Evolutionary conservation across 164 flowering plant species (phyloP).

Genomic region (Litsea cubeba): DNA sequence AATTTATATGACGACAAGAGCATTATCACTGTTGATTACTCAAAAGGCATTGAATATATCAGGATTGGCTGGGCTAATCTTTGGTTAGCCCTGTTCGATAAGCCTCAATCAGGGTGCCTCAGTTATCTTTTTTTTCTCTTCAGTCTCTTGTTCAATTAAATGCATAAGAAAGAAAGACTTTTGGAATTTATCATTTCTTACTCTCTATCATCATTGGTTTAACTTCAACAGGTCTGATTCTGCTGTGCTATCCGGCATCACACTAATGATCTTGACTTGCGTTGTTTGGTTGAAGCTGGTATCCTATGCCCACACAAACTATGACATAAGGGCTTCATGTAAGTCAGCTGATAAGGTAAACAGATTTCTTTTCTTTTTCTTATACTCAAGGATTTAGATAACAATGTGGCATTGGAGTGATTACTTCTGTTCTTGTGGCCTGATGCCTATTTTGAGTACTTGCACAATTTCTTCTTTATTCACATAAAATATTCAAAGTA

Average conservation of each 20-base stretch:
- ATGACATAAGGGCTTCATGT: slow-evolving; percentile 65
- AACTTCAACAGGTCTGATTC: slow-evolving; percentile 57
- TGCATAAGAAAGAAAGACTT: too few species aligned
- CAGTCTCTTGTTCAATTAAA: neutral
- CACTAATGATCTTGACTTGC: slow-evolving; percentile 82
- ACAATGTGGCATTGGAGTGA: neutral
- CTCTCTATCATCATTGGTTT: too few species aligned
- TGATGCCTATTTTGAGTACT: neutral
- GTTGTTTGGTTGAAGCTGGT: slow-evolving; percentile 90
- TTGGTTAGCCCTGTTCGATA: too few species aligned
- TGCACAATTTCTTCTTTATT: neutral
- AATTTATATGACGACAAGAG: too few species aligned
- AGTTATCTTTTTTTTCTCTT: too few species aligned
- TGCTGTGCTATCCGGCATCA: slow-evolving; percentile 72
- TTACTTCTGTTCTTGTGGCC: neutral
- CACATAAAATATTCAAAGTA: too few species aligned
- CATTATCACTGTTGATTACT: neutral
- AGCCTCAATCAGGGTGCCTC: neutral
- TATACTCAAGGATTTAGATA: neutral
- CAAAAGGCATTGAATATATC: neutral
- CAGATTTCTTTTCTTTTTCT: neutral
- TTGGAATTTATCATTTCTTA: too few species aligned
- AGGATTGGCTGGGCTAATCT: neutral
- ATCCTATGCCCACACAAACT: slow-evolving; percentile 87
- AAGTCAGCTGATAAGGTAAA: slow-evolving; percentile 60